Evolutionary conservation across 1,284 basidiomycete genomes (phyloP).

Genomic region (Austroboletus novae-zelandiae): DNA sequence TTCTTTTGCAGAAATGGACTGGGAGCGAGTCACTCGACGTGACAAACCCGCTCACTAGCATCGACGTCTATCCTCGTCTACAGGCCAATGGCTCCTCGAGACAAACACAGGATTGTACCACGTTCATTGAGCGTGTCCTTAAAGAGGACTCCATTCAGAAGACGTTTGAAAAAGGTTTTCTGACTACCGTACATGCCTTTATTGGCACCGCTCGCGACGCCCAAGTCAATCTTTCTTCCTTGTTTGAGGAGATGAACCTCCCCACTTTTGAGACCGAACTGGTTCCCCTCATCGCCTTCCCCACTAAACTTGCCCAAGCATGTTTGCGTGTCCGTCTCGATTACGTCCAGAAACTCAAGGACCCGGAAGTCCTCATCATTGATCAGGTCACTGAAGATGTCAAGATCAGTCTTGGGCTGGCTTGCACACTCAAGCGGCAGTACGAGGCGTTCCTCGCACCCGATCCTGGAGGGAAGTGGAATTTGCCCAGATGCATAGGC

Average conservation of each 20-base stretch:
- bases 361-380: constrained; percentile 88
- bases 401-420: constrained; percentile 88
- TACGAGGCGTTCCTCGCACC: constrained; percentile 88
- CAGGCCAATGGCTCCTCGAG: constrained; percentile 37
- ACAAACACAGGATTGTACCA: constrained; percentile 54
- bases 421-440: constrained; percentile 92
- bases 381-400: constrained; percentile 96
- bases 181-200: constrained; percentile 84
- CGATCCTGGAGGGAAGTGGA: constrained; percentile 87
- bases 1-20: constrained; percentile 85
- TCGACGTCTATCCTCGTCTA: constrained; percentile 41
- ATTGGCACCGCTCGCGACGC: constrained; percentile 86
- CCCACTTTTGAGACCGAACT: constrained; percentile 93
- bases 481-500: constrained; percentile 82
- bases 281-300: constrained; percentile 92
- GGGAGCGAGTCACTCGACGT: constrained; percentile 90
- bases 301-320: constrained; percentile 92
- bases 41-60: constrained; percentile 66
- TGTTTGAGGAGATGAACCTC: constrained; percentile 83
- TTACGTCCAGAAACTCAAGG: constrained; percentile 86
- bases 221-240: constrained; percentile 75
- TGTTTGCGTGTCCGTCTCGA: constrained; percentile 87
- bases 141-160: constrained; percentile 95
- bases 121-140: constrained; percentile 91
- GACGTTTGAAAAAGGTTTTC: constrained; percentile 92